phyloP scores from a whole-genome alignment of 495 filamentous ascomycete species.

The Sordaria brevicollis region DNA sequence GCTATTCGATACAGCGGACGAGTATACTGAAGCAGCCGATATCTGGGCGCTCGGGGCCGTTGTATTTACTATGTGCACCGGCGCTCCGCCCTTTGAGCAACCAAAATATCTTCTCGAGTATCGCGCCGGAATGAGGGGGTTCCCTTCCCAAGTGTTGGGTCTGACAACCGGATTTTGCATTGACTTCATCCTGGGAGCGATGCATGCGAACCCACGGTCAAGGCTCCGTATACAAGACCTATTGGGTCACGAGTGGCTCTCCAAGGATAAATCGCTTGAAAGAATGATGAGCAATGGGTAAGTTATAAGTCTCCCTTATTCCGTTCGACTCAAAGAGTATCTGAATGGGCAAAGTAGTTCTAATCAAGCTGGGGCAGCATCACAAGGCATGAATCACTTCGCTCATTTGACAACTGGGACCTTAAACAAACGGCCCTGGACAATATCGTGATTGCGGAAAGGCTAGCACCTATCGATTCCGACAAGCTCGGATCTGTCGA shows the following conservation, averaged over 20 bases:
- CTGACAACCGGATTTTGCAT: neutral
- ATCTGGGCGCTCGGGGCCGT: conserved; percentile 14
- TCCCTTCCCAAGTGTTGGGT: neutral
- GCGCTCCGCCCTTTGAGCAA: neutral
- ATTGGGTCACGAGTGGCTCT: neutral
- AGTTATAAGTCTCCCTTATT: neutral
- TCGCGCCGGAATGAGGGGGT: neutral
- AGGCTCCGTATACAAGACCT: neutral
- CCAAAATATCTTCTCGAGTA: neutral
- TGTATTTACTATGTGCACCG: neutral
- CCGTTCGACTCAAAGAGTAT: neutral
- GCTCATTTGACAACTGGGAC: neutral
- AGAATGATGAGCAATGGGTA: neutral
- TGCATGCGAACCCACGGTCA: neutral
- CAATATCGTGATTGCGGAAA: neutral
- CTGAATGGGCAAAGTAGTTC: neutral
- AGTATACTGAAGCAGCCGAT: conserved; percentile 4
- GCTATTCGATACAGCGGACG: neutral
- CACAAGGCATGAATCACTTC: neutral
- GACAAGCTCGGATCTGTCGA: neutral
- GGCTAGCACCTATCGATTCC: neutral
- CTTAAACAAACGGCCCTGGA: neutral
- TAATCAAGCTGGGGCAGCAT: neutral
- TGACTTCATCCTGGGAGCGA: neutral
- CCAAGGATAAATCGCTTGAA: neutral